Percentiles rank a stretch among this genome's conserved stretches.
phyloP scores from a whole-genome alignment of 208 protist genomes.

The Leishmania martiniquensis region DNA sequence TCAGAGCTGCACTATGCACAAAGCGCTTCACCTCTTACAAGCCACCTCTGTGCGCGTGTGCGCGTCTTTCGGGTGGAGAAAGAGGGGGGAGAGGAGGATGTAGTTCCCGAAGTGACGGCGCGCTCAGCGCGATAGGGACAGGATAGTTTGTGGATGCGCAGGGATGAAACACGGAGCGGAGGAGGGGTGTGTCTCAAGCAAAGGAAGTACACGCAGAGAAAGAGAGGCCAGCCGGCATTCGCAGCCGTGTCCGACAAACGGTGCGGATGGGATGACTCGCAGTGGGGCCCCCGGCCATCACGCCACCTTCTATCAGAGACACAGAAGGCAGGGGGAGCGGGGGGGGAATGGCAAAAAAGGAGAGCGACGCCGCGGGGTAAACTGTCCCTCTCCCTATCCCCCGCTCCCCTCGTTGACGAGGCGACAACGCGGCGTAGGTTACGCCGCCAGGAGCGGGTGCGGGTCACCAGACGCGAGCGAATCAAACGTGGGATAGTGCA shows the following conservation, averaged over 20 bases:
- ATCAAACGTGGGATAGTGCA: constrained; percentile 70
- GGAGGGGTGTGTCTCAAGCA: background rate
- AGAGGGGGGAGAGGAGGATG: background rate
- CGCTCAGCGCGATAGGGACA: too few species aligned
- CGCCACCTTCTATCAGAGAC: background rate
- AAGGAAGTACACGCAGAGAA: background rate
- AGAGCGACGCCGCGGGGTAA: background rate
- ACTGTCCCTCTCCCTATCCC: background rate
- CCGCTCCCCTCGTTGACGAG: background rate
- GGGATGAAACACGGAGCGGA: background rate
- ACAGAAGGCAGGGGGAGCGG: background rate
- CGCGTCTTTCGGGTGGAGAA: too few species aligned
- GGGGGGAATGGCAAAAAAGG: background rate
- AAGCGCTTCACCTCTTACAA: too few species aligned
- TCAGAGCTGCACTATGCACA: too few species aligned
- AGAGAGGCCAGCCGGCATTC: background rate
- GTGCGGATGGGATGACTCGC: background rate
- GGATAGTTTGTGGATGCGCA: background rate
- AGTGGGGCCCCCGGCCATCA: background rate
- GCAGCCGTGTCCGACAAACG: background rate
- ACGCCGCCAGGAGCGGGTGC: constrained; percentile 9
- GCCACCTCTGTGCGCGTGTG: too few species aligned
- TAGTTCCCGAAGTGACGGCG: too few species aligned
- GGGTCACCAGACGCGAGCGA: constrained; percentile 20
- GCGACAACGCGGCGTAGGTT: background rate